Percentiles rank a stretch among this genome's conserved stretches.
Evolutionary conservation across 306 rosid genomes (phyloP).

Genomic region (Vigna radiata): DNA sequence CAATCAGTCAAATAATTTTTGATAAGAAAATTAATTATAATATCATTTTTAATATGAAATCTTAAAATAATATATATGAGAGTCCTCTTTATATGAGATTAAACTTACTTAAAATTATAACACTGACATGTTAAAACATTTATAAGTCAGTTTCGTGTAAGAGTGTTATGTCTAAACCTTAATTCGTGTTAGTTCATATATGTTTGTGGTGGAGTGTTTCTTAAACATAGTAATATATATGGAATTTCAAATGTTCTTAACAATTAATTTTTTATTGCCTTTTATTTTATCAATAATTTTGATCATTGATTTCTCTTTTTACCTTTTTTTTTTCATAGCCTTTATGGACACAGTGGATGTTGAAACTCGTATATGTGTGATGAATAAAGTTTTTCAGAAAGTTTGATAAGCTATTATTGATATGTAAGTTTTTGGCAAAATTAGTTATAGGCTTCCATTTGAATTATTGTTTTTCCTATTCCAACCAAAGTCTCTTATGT

Average conservation of each 20-base stretch:
- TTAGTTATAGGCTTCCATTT: slow-evolving; percentile 10
- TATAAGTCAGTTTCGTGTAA: too few relatives aligned
- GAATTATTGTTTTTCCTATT: slow-evolving; percentile 3
- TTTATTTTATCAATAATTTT: slow-evolving; percentile 3
- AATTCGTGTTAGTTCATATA: too few relatives aligned
- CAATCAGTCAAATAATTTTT: too few relatives aligned
- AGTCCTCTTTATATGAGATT: too few relatives aligned
- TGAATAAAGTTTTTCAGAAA: slow-evolving; percentile 7
- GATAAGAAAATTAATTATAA: too few relatives aligned
- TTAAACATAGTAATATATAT: not conserved
- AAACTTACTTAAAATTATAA: too few relatives aligned
- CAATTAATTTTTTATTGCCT: not conserved
- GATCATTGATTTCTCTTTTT: not conserved
- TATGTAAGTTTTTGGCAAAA: not conserved
- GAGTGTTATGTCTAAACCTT: too few relatives aligned
- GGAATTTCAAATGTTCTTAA: not conserved
- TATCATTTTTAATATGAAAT: too few relatives aligned
- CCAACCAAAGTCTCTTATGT: not conserved
- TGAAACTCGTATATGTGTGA: slow-evolving; percentile 10
- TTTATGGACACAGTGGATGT: not conserved
- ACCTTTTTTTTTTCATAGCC: not conserved
- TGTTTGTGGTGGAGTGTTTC: not conserved
- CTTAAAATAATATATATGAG: too few relatives aligned
- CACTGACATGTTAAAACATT: too few relatives aligned
- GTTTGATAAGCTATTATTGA: not conserved